Base-by-base conservation (phyloP, 2,329 filamentous ascomycete genomes). In the Emergomyces orientalis region DNA sequence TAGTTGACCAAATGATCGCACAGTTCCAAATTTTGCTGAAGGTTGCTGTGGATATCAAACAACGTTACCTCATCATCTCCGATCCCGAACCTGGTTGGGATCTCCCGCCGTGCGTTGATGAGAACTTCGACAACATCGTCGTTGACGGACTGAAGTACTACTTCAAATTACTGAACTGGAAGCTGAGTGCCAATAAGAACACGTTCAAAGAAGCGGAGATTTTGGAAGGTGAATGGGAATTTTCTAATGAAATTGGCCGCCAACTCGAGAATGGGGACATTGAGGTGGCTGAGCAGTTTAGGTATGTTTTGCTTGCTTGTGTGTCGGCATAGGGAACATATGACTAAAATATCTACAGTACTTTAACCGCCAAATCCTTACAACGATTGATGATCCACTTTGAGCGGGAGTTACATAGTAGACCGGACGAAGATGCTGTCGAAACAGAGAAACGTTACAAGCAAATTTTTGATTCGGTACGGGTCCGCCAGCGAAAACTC, bases 361-460 rank as follows among this genome's bases (percentile, higher is more conserved):
- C 90, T 32, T 82, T 99, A 65, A 97, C 94, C 1, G 92, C 90
- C 71, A 97, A 97, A 76, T 92, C 93, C 9, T 82, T 97, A 65
- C 89, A 89, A 69, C 88, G 94, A 59, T 81, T 99, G 61, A 96
- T 90, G 71, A 84, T 87, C 65, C 94, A 94, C 22, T 99, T 97
- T 69, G 94, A 97, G 74, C 88, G 87, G 69, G 94, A 99, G 74
- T 81, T 97, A 59, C 88, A 93, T 67, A 85, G 88, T 62, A 88
- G 90, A 69, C 87, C 90, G 1, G 91, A 91, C 68, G 92, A 97
- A 76, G 88, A 88, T 63, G 85, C 88, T 0, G 79, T 85, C 9
- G 93, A 97, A 66, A 96, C 97, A 88, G 95, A 94, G 75, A 97
- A 96, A 78, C 86, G 94, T 55, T 99, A 97, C 80, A 97, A 97